phyloP scores from a whole-genome alignment of 2,329 filamentous ascomycete genomes.

The Herpotrichia juniperi region DNA sequence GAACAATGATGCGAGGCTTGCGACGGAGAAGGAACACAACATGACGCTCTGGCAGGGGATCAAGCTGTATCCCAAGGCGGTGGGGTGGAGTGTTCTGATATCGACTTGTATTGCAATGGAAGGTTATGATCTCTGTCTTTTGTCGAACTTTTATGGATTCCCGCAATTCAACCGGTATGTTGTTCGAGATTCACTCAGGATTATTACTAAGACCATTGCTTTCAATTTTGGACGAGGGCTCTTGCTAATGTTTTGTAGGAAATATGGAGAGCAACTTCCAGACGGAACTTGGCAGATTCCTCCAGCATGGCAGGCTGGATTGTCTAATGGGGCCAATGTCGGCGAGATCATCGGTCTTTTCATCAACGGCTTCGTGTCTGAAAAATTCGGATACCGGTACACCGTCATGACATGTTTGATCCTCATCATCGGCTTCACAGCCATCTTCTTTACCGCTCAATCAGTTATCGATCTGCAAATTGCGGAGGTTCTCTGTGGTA shows the following conservation, averaged over 20 bases:
- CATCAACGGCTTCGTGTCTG: conserved; percentile 54
- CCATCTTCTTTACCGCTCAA: conserved; percentile 58
- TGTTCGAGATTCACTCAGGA: too few species aligned
- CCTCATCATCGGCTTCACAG: conserved; percentile 51
- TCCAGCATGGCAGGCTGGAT: conserved; percentile 54
- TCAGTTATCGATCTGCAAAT: conserved; percentile 51
- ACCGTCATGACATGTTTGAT: conserved; percentile 53
- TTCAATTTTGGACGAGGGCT: neutral
- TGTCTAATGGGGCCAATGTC: conserved; percentile 55
- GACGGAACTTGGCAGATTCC: conserved; percentile 52
- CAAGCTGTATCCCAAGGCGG: conserved; percentile 83
- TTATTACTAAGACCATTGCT: neutral
- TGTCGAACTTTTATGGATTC: conserved; percentile 76
- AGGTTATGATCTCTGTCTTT: conserved; percentile 80
- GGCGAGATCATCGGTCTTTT: conserved; percentile 56
- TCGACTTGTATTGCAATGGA: conserved; percentile 94
- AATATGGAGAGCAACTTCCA: conserved; percentile 50
- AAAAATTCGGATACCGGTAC: conserved; percentile 54
- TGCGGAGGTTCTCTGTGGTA: conserved; percentile 55
- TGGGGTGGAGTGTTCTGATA: conserved; percentile 82
- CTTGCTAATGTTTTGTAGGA: conserved; percentile 17
- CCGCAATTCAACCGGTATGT: conserved; percentile 49
- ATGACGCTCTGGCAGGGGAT: conserved; percentile 74
- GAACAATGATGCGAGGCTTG: conserved; percentile 50
- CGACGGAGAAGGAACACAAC: conserved; percentile 56